Evolutionary conservation across 108 stramenopile species (phyloP), one percentile per base, ranked within the genome.

Genomic region (Nitzschia inconspicua): DNA sequence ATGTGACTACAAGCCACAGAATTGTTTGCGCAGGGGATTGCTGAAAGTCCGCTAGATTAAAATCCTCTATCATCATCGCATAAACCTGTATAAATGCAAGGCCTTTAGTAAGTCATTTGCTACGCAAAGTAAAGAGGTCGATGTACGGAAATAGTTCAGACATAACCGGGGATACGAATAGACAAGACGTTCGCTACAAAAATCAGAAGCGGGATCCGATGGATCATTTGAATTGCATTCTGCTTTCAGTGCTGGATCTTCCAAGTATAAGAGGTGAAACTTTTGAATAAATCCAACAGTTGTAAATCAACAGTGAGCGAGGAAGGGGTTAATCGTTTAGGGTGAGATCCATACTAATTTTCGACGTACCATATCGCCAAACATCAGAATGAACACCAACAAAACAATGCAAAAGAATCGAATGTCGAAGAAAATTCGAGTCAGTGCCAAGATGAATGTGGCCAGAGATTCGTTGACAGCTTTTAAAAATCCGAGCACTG

Each of bases 391-490:
- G 11, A 67, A n/a, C 13, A 75, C 61, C 35, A 42, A 24, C 26
- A 75, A 49, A 23, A 67, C 60, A 3, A 75, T 34, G 32, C 47
- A 26, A 37, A 66, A 73, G 36, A 47, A 73, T 23, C 59, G 57
- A 25, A 73, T 47, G 48, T 66, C 65, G 7, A 34, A 19, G 14
- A 66, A 30, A 44, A 73, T 73, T 60, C 61, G 46, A 9, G 63
- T 47, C 0, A 75, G 18, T 16, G 74, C 60, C n/a, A 83, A 32
- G n/a, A 79, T 65, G 44, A 83, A 83, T 4, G 82, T 79, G 4
- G 82, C 75, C 47, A 83, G 56, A 42, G 79, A 57, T 48, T 62
- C 65, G 44, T 83, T 83, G 18, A 66, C 36, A 6, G 63, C 71
- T 57, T 78, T 79, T 2, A 79, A 27, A 20, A 67, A 68, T 0